Evolutionary conservation across 129 eudicot species (phyloP).

Genomic region (Glebionis coronaria): DNA sequence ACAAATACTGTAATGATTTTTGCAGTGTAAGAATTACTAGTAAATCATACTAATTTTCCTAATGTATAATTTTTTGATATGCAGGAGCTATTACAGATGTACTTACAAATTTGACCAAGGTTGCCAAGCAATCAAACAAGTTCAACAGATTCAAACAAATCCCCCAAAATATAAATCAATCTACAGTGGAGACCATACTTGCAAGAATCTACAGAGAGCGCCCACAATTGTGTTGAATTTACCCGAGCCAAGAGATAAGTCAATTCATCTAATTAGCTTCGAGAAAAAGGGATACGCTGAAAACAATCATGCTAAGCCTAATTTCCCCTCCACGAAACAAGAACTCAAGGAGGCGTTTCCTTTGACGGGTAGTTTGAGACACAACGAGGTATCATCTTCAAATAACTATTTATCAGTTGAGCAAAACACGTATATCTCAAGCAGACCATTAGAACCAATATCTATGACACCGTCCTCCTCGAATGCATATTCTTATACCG

Average conservation of each 20-base stretch:
- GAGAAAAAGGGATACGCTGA: neutral
- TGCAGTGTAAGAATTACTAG: neutral
- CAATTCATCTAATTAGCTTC: slow-evolving; percentile 33
- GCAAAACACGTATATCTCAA: neutral
- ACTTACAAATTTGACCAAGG: slow-evolving; percentile 45
- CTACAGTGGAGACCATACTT: slow-evolving; percentile 40
- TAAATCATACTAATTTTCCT: neutral
- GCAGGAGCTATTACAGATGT: slow-evolving; percentile 60
- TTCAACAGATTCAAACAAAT: slow-evolving; percentile 30
- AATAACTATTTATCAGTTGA: neutral
- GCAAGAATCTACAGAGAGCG: slow-evolving; percentile 22
- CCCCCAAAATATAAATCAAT: slow-evolving; percentile 29
- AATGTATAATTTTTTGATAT: neutral
- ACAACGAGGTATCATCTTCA: neutral
- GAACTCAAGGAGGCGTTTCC: slow-evolving; percentile 9
- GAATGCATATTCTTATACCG: slow-evolving; percentile 3
- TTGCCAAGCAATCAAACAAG: slow-evolving; percentile 50
- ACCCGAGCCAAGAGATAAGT: slow-evolving; percentile 16
- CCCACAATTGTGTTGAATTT: slow-evolving; percentile 28
- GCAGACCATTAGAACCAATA: neutral
- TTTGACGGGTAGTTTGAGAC: neutral
- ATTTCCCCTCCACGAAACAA: neutral
- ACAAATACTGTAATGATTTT: neutral
- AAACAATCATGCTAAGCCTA: neutral
- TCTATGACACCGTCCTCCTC: slow-evolving; percentile 14